Evolutionary conservation across 2,329 filamentous ascomycete species (phyloP), one percentile per base, ranked within the genome.

Genomic region (Microcyclospora pomicola): DNA sequence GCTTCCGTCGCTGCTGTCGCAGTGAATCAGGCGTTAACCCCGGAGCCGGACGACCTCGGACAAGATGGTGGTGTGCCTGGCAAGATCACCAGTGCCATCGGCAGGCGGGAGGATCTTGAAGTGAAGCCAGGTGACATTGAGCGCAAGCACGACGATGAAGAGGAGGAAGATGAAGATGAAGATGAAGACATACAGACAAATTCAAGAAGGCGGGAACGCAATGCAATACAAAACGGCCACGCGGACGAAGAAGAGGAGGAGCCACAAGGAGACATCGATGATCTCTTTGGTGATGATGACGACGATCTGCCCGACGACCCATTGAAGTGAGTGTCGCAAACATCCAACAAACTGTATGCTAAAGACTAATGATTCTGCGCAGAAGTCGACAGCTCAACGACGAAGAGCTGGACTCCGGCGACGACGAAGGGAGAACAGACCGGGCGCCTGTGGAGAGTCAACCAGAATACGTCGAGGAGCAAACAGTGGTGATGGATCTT

Each of bases 401-500:
- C 48, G 72, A 75, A 41, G 75, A 79, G 51, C 59, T 75, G 46
- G 71, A 73, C 48, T 71, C 77, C 36, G 71, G 76, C 41, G 69
- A 76, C 53, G 77, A 77, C 48, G 71, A 74, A 49, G 71, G 68
- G 33, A 65, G 77, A 13, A 70, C 72, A 51, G 80, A 86, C 50
- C 72, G 77, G 45, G 71, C 72, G 15, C 61, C 47, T 44, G 62
- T 63, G 9, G 61, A 65, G 24, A 63, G 66, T n/a, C 64, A 66
- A 11, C 64, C 67, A 36, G 59, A 58, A 7, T 50, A 46, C n/a
- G 58, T 59, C 31, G 56, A 59, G 35, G 59, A 59, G 6, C 54
- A 55, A 27, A 71, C 73, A 37, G 69, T 60, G 14, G 59, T 82
- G 37, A 71, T 76, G 61, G 75, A 77, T 36, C 65, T 79, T 34